A percentile compares a stretch with the other conserved stretches of the same genome.
These are phyloP conservation scores for Tulasnella sp. DNA, from an alignment of 768 basidiomycete species.

Conservation along the genomic window DNA sequence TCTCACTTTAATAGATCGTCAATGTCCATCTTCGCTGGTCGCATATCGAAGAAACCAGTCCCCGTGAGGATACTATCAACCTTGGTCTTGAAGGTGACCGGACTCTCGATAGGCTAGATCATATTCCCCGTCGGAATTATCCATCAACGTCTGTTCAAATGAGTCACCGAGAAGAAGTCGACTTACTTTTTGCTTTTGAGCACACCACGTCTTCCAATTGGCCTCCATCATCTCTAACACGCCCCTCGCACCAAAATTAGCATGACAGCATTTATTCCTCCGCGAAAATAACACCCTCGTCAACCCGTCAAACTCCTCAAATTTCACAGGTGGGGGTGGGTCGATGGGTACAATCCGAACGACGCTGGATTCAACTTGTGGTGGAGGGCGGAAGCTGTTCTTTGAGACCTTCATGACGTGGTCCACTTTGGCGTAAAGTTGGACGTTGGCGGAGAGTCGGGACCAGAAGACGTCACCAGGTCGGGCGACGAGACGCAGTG, in stretches of 20 bases:
- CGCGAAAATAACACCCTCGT: slow-evolving; percentile 82
- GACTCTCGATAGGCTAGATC: slow-evolving; percentile 55
- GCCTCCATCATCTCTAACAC: slow-evolving; percentile 89
- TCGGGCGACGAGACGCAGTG: slow-evolving; percentile 76
- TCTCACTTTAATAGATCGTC: slow-evolving; percentile 82
- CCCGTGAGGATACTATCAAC: slow-evolving; percentile 65
- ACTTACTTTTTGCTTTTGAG: slow-evolving; percentile 42
- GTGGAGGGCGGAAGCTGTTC: slow-evolving; percentile 94
- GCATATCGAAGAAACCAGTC: slow-evolving; percentile 58
- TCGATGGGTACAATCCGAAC: slow-evolving; percentile 84
- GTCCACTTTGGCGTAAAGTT: slow-evolving; percentile 93
- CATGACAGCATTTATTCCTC: slow-evolving; percentile 81
- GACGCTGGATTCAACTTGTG: slow-evolving; percentile 87
- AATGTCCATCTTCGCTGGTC: slow-evolving; percentile 88
- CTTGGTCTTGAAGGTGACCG: slow-evolving; percentile 52
- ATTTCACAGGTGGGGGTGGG: slow-evolving; percentile 89
- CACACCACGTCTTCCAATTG: slow-evolving; percentile 88
- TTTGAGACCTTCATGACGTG: slow-evolving; percentile 93
- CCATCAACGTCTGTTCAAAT: background rate
- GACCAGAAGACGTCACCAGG: slow-evolving; percentile 86
- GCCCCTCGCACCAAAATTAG: slow-evolving; percentile 83
- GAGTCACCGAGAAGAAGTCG: no score
- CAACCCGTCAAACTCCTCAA: slow-evolving; percentile 96
- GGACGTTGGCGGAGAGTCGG: slow-evolving; percentile 88
- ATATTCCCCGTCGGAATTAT: background rate